Evolutionary conservation across 345 rosid species (phyloP), one percentile per base, ranked within the genome.

Genomic region (Linum lewisii): DNA sequence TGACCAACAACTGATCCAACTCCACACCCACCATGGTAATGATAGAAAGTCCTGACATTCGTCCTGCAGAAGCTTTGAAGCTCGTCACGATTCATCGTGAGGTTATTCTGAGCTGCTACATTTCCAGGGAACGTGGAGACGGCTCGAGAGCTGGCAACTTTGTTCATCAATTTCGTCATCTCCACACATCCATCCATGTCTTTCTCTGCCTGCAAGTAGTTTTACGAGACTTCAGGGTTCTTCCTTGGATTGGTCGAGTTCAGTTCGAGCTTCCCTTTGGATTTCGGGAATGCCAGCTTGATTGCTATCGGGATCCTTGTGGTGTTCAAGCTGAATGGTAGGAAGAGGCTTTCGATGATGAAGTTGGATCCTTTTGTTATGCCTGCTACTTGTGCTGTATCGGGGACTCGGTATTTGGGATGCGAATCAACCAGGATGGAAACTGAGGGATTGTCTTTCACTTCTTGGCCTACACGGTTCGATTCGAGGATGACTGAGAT

Each of bases 351-450:
- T 69, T 85, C 77, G 26, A 85, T 51, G 50, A 91, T 81, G 80
- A 71, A 78, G 49, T 68, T 82, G 73, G 60, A 77, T 37, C 69
- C 80, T 57, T 71, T 63, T 47, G 87, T 72, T 38, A 85, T 82
- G 2, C 94, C 91, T 24, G 76, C 79, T 0, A 81, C 86, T 75
- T 75, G 89, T 42, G 96, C 91, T n/a, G 91, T 72, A 53, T 85
- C 89, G 0, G 83, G 86, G 25, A 73, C 71, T 55, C 83, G 71
- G 32, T 67, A 72, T 64, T 70, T 75, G 0, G 84, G 78, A 37
- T 59, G 21, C 13, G 72, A 60, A n/a, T 82, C 81, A 0, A 72
- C 78, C 20, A 85, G 62, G 34, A 79, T 53, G 16, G 81, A 66
- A 10, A 85, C 61, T 20, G 73, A 47, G 42, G 96, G 94, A 71